Percentiles rank a stretch among this genome's conserved stretches.
Conservation (phyloP, 352 stramenopile species). For the Phytophthora multivora region DNA sequence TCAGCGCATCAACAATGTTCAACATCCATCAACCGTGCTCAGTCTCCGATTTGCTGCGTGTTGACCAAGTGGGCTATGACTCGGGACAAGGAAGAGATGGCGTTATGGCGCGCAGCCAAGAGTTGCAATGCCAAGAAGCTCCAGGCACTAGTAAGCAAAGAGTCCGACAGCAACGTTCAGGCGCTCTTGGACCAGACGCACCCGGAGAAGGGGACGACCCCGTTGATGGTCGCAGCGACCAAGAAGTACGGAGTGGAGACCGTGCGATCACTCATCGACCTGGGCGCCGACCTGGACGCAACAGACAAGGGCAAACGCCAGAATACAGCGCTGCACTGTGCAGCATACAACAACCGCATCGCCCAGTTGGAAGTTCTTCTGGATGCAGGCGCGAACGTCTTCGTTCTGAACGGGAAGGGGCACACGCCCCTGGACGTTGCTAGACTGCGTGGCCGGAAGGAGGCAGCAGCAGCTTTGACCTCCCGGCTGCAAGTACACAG, state of each 20-base stretch:
- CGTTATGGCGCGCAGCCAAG: conserved; percentile 38
- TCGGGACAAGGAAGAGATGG: conserved; percentile 19
- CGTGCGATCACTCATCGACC: conserved; percentile 60
- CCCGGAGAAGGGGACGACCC: conserved; percentile 55
- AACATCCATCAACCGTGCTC: conserved; percentile 6
- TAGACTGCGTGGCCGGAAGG: conserved; percentile 47
- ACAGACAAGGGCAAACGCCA: conserved; percentile 42
- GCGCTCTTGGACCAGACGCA: conserved; percentile 47
- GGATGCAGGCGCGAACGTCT: conserved; percentile 44
- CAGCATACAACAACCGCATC: conserved; percentile 58
- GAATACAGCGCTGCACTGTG: conserved; percentile 75
- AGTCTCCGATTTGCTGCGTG: conserved; percentile 27
- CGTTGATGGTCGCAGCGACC: conserved; percentile 74
- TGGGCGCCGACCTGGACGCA: conserved; percentile 52
- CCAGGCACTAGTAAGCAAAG: conserved; percentile 24
- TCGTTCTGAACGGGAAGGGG: conserved; percentile 57
- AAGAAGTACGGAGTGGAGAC: conserved; percentile 49
- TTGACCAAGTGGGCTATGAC: conserved; percentile 10
- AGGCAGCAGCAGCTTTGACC: conserved; percentile 53
- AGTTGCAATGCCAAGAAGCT: conserved; percentile 40
- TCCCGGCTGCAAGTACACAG: conserved; percentile 51
- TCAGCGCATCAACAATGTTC: background rate
- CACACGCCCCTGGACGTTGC: conserved; percentile 69
- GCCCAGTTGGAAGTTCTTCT: conserved; percentile 61
- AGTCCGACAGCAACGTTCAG: conserved; percentile 19